Percentiles rank a stretch among this genome's conserved stretches.
Evolutionary conservation across 768 basidiomycete species (phyloP).

Genomic region (Tricholoma flavovirens): DNA sequence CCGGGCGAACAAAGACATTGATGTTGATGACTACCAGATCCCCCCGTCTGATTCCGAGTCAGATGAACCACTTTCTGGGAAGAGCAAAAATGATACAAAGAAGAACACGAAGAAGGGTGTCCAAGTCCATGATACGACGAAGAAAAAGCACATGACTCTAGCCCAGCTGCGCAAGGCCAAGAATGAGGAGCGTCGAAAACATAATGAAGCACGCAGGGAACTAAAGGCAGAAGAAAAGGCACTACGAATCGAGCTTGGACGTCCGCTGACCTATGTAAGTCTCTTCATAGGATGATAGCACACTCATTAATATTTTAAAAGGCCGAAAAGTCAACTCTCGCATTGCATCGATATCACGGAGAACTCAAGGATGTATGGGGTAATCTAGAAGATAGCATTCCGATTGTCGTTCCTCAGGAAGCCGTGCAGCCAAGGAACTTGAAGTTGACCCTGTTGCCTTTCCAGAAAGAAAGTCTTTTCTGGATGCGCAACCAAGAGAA

Average conservation of each 20-base stretch:
- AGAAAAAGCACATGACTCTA: slow-evolving; percentile 29
- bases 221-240: slow-evolving; percentile 43
- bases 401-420: slow-evolving; percentile 56
- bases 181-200: slow-evolving; percentile 21
- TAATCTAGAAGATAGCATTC: slow-evolving; percentile 61
- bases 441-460: slow-evolving; percentile 83
- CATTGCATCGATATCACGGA: slow-evolving; percentile 64
- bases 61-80: slow-evolving; percentile 23
- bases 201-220: slow-evolving; percentile 18
- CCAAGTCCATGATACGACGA: slow-evolving; percentile 11
- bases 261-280: slow-evolving; percentile 67
- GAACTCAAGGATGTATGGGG: slow-evolving; percentile 87
- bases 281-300: background rate
- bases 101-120: slow-evolving; percentile 19
- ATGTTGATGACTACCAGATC: slow-evolving; percentile 27
- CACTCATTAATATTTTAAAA: slow-evolving; percentile 24
- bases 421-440: slow-evolving; percentile 79
- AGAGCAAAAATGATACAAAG: slow-evolving; percentile 22
- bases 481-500: slow-evolving; percentile 97
- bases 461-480: slow-evolving; percentile 89
- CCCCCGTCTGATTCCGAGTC: slow-evolving; percentile 22
- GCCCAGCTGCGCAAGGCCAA: slow-evolving; percentile 24
- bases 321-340: slow-evolving; percentile 67
- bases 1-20: slow-evolving; percentile 22
- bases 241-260: slow-evolving; percentile 55